phyloP scores from a whole-genome alignment of 768 basidiomycete species.

The Coprinopsis strossmayeri region DNA sequence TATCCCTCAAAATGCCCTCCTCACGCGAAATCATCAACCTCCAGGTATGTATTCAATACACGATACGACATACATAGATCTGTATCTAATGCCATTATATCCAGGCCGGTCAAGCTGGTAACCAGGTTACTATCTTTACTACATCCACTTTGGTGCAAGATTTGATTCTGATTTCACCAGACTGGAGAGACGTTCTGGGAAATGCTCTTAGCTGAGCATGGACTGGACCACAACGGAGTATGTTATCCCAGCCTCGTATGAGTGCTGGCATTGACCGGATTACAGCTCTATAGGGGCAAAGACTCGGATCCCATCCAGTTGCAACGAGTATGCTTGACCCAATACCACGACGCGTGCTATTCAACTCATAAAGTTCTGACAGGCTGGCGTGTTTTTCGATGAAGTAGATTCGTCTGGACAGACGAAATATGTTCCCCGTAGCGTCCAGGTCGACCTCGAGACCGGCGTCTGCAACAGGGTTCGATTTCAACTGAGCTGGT shows the following conservation, averaged over 20 bases:
- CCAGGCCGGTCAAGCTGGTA: slow-evolving; percentile 69
- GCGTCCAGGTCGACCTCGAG: slow-evolving; percentile 88
- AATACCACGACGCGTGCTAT: background rate
- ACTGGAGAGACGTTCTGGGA: slow-evolving; percentile 88
- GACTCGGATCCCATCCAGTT: slow-evolving; percentile 24
- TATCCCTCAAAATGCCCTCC: background rate
- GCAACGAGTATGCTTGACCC: background rate
- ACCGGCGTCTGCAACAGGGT: slow-evolving; percentile 78
- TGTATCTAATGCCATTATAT: slow-evolving; percentile 10
- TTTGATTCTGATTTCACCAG: slow-evolving; percentile 18
- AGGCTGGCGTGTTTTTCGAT: slow-evolving; percentile 81
- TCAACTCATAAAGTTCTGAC: background rate
- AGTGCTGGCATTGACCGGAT: slow-evolving; percentile 37
- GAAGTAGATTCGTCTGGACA: slow-evolving; percentile 49
- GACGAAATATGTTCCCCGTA: slow-evolving; percentile 83
- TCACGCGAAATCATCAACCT: slow-evolving; percentile 78
- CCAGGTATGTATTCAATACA: slow-evolving; percentile 40
- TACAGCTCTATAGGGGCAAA: slow-evolving; percentile 68
- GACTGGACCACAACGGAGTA: slow-evolving; percentile 68
- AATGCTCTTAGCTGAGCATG: slow-evolving; percentile 82
- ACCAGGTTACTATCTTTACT: slow-evolving; percentile 28
- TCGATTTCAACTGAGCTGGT: no score
- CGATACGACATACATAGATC: background rate
- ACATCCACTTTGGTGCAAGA: slow-evolving; percentile 10
- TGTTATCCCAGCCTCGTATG: slow-evolving; percentile 15